Evolutionary conservation across 192 early-diverging fungal genomes (phyloP).

Genomic region (Diversispora epigaea): DNA sequence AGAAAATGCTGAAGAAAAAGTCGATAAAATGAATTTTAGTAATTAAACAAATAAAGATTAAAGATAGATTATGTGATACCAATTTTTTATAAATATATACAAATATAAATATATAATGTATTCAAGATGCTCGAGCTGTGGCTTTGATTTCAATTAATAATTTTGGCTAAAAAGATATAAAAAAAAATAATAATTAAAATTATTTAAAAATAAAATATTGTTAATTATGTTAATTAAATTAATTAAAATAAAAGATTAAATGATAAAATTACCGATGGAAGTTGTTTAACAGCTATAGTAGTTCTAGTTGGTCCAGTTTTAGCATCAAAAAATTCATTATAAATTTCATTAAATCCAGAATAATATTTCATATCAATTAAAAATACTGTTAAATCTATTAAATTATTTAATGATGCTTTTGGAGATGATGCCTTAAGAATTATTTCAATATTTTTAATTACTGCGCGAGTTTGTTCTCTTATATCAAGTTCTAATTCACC

Average conservation of each 20-base stretch:
- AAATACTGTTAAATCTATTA: conserved; percentile 74
- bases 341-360: conserved; percentile 62
- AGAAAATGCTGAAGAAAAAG: no score
- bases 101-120: not conserved
- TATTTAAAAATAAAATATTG: not conserved
- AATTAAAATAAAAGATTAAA: no score
- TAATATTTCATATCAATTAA: conserved; percentile 70
- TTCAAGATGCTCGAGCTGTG: not conserved
- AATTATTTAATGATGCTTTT: conserved; percentile 48
- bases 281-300: conserved; percentile 62
- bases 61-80: no score
- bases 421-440: conserved; percentile 50
- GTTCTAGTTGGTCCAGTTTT: conserved; percentile 61
- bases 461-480: conserved; percentile 60
- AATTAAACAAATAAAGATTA: no score
- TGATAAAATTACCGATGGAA: conserved; percentile 50
- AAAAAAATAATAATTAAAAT: not conserved
- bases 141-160: conserved; percentile 22
- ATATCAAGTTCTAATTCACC: conserved; percentile 61
- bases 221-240: not conserved
- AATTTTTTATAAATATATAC: no score
- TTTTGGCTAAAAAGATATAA: conserved; percentile 1
- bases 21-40: no score
- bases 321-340: conserved; percentile 64
- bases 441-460: conserved; percentile 62